Conservation (phyloP, 2,329 filamentous ascomycete species). For the Mycosphaerella arachidis region DNA sequence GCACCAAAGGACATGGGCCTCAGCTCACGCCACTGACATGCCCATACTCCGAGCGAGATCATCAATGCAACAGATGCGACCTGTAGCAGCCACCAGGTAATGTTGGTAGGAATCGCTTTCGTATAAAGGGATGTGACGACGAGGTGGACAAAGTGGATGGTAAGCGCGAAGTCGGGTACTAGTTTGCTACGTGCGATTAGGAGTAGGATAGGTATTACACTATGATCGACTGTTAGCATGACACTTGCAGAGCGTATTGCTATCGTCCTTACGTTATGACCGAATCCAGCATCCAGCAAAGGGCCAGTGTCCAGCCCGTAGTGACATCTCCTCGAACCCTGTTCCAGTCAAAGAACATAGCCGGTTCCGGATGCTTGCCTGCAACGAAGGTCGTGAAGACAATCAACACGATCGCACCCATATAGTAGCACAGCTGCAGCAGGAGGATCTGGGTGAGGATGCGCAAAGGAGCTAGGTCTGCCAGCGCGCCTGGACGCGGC, state of each 20-base stretch:
- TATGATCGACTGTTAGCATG: conserved; percentile 37
- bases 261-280: conserved; percentile 56
- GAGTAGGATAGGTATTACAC: conserved; percentile 75
- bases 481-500: conserved; percentile 61
- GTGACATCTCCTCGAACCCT: conserved; percentile 63
- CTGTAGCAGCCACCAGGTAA: conserved; percentile 81
- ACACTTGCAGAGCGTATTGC: neutral
- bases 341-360: conserved; percentile 60
- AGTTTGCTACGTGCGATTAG: conserved; percentile 87
- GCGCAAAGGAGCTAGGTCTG: conserved; percentile 62
- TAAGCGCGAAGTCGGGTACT: conserved; percentile 89
- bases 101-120: conserved; percentile 66
- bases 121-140: conserved; percentile 74
- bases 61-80: conserved; percentile 58
- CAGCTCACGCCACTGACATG: conserved; percentile 84
- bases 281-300: conserved; percentile 64
- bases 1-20: conserved; percentile 83
- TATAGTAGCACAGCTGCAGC: conserved; percentile 63
- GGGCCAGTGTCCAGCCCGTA: conserved; percentile 63
- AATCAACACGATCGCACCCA: conserved; percentile 57
- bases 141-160: conserved; percentile 79
- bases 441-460: conserved; percentile 64
- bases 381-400: conserved; percentile 64
- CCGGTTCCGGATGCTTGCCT: conserved; percentile 55
- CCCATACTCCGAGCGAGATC: conserved; percentile 76